Percentiles rank a stretch among this genome's conserved stretches.
phyloP scores from a whole-genome alignment of 805 yeast genomes.

The Metschnikowia sp. region DNA sequence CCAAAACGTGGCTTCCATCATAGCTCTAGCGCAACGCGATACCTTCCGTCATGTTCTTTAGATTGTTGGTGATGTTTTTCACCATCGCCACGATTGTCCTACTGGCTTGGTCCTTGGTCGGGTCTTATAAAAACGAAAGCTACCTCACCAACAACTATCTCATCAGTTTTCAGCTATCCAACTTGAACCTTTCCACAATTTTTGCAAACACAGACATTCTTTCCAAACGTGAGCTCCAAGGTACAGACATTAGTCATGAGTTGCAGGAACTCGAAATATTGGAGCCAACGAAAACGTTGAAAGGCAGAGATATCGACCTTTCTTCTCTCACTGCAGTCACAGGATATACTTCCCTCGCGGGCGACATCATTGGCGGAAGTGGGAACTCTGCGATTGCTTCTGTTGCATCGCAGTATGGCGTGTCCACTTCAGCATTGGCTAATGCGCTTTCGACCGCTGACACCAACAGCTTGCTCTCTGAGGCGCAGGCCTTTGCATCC shows the following conservation, averaged over 20 bases:
- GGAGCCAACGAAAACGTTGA: slow-evolving; percentile 6
- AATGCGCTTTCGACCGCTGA: slow-evolving; percentile 6
- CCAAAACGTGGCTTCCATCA: no score
- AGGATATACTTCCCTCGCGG: slow-evolving; percentile 5
- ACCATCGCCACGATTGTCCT: slow-evolving; percentile 31
- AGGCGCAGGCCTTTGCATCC: slow-evolving; percentile 12
- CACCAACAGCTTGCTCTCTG: slow-evolving; percentile 8
- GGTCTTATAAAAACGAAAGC: slow-evolving; percentile 34
- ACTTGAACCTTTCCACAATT: slow-evolving; percentile 30
- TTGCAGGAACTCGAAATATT: background rate
- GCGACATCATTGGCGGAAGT: background rate
- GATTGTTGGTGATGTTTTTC: slow-evolving; percentile 31
- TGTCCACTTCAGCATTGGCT: slow-evolving; percentile 10
- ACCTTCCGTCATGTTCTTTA: slow-evolving; percentile 22
- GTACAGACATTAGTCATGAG: background rate
- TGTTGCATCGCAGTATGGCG: slow-evolving; percentile 3
- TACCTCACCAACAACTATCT: slow-evolving; percentile 36
- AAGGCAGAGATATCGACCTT: slow-evolving; percentile 1
- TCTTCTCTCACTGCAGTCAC: slow-evolving; percentile 4
- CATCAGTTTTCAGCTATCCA: slow-evolving; percentile 32
- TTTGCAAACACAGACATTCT: slow-evolving; percentile 16
- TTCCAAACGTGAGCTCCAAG: slow-evolving; percentile 1
- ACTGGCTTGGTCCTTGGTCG: slow-evolving; percentile 35
- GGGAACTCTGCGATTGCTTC: slow-evolving; percentile 8
- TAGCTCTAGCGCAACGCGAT: no score